Evolutionary conservation across 2,329 filamentous ascomycete genomes (phyloP), one percentile per base, ranked within the genome.

Genomic region (Cladosporium sp.): DNA sequence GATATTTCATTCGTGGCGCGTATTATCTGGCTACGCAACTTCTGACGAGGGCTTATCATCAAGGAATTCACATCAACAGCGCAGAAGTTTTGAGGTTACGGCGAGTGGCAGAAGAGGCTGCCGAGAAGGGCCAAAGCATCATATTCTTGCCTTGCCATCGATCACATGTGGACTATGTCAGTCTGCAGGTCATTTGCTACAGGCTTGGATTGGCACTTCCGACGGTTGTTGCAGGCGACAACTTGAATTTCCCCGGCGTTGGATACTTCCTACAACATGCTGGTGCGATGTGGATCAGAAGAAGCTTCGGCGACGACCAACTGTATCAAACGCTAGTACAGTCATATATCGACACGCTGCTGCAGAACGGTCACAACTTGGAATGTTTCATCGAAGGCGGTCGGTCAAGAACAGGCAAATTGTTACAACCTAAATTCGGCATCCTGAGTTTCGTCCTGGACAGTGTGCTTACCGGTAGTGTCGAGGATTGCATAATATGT

Each of bases 331-430:
- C 93, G 0, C 83, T 98, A n/a, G 94, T 99, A 7, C 95, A 99
- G 78, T 87, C 93, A 7, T 99, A 99, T 74, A 93, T 99, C 72
- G 95, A 99, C 77, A 96, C 92, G 0, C 78, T 99, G 52, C 83
- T 99, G 2, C 92, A 95, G 74, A 89, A 92, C 69, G 95, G 95
- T 0, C 97, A 90, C 79, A 98, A 99, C 76, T 87, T 99, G 59
- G 94, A 97, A 78, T 99, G 95, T 78, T 99, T 99, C 73, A 96
- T 99, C 38, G 95, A 99, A 80, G 95, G 95, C 18, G 93, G 94
- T 1, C 86, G 95, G 4, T 59, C 57, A 11, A 85, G 95, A 61
- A 99, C 94, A 0, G 95, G 95, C 32, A 99, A 99, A 80, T 85
- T 99, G 2, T 79, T 99, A 14, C 90, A 93, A 2, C 95, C 95